Evolutionary conservation across 805 yeast species (phyloP).

Genomic region (Candida ficus): DNA sequence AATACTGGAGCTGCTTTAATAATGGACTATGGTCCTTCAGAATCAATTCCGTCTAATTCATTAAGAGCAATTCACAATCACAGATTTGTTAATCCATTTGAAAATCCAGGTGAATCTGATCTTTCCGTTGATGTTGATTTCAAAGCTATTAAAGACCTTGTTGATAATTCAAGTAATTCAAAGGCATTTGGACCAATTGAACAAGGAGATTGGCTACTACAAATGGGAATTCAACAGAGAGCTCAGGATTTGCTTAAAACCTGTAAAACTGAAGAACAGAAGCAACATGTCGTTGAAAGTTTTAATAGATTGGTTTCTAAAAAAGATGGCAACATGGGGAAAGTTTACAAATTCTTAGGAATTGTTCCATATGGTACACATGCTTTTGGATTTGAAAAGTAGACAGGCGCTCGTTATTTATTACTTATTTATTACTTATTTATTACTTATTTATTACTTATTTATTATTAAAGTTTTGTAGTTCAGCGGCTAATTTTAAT

Average conservation of each 20-base stretch:
- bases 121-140: constrained; percentile 83
- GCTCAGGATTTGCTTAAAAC: constrained; percentile 50
- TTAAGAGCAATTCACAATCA: constrained; percentile 72
- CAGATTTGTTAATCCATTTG: constrained; percentile 68
- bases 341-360: constrained; percentile 66
- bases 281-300: constrained; percentile 48
- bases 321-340: constrained; percentile 66
- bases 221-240: constrained; percentile 69
- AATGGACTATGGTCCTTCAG: constrained; percentile 71
- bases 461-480: no score
- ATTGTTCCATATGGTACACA: constrained; percentile 40
- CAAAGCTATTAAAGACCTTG: constrained; percentile 40
- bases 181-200: constrained; percentile 52
- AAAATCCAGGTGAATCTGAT: constrained; percentile 75
- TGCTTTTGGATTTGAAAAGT: constrained; percentile 2
- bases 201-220: constrained; percentile 77
- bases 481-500: no score
- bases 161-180: constrained; percentile 20
- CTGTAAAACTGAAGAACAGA: constrained; percentile 36
- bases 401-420: no score
- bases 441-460: not conserved
- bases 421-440: constrained; percentile 1
- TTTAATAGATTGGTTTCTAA: constrained; percentile 61
- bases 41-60: constrained; percentile 62
- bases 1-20: constrained; percentile 60